A percentile compares a stretch with the other conserved stretches of the same genome.
phyloP scores from a whole-genome alignment of 2,329 filamentous ascomycete species.

The Chrysoporthe cubensis region DNA sequence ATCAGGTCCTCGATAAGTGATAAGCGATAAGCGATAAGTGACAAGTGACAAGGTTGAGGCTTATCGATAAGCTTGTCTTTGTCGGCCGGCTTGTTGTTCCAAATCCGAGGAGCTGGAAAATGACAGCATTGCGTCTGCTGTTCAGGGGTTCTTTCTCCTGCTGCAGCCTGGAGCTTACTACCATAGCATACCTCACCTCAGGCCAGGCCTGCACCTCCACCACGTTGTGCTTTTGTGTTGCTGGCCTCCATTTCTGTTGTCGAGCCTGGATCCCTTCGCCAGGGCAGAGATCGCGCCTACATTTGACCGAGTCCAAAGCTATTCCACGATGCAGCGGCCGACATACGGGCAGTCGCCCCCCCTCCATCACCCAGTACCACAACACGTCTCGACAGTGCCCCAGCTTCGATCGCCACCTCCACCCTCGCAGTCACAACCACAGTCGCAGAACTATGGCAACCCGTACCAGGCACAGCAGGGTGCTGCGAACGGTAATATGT shows the following conservation, averaged over 20 bases:
- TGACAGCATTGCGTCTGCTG: conserved; percentile 19
- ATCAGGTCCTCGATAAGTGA: conserved; percentile 1
- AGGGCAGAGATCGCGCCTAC: neutral
- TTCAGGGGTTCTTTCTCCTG: conserved; percentile 13
- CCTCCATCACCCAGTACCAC: conserved; percentile 94
- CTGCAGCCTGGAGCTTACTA: conserved; percentile 9
- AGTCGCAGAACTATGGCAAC: conserved; percentile 66
- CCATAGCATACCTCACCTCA: neutral
- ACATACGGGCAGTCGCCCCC: conserved; percentile 85
- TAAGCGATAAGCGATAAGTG: conserved; percentile 7
- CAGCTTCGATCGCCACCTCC: conserved; percentile 94
- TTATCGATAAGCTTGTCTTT: conserved; percentile 5
- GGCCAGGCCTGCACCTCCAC: neutral
- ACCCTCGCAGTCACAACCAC: conserved; percentile 70
- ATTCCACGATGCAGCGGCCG: conserved; percentile 78
- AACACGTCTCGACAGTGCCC: conserved; percentile 97
- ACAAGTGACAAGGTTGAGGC: neutral
- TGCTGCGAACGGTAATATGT: conserved; percentile 55
- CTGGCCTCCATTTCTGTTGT: neutral
- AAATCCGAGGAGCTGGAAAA: conserved; percentile 9
- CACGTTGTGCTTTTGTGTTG: neutral
- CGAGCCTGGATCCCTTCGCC: neutral
- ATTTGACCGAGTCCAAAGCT: conserved; percentile 1
- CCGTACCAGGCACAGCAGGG: conserved; percentile 75
- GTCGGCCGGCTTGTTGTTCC: conserved; percentile 3